phyloP scores from a whole-genome alignment of 2,329 filamentous ascomycete genomes.

The Scedosporium aurantiacum region DNA sequence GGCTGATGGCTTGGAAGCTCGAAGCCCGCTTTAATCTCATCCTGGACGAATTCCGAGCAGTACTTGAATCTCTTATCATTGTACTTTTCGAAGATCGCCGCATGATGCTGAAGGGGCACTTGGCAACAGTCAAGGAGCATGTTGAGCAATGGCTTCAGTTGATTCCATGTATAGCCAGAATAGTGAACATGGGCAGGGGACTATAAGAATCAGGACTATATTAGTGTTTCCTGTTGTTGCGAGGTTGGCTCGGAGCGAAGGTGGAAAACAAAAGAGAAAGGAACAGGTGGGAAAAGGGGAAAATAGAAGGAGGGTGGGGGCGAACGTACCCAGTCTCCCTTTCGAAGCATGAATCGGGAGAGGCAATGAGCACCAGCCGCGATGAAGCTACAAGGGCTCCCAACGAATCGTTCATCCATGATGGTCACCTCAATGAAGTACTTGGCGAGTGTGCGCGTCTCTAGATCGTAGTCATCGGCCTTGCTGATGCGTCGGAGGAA shows the following conservation, averaged over 20 bases:
- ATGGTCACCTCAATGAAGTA: constrained; percentile 95
- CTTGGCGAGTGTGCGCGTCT: constrained; percentile 90
- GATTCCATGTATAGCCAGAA: constrained; percentile 81
- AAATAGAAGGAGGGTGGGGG: not conserved
- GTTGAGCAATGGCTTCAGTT: constrained; percentile 65
- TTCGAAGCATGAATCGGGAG: constrained; percentile 75
- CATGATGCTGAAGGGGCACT: constrained; percentile 68
- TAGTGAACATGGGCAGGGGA: constrained; percentile 78
- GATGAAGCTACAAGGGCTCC: constrained; percentile 77
- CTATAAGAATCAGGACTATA: constrained; percentile 29
- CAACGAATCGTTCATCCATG: constrained; percentile 97
- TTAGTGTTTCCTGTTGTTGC: not conserved
- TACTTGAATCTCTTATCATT: constrained; percentile 77
- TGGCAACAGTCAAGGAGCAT: constrained; percentile 84
- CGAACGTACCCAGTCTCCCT: constrained; percentile 79
- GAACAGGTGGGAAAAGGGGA: not conserved
- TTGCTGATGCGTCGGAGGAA: constrained; percentile 96
- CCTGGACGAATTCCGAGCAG: constrained; percentile 69
- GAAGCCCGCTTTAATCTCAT: constrained; percentile 55
- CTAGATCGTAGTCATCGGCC: constrained; percentile 92
- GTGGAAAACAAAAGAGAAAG: not conserved
- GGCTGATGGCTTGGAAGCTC: constrained; percentile 25
- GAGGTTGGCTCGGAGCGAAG: not conserved
- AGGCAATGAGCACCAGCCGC: constrained; percentile 89
- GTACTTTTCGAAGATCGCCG: constrained; percentile 87